phyloP scores from a whole-genome alignment of 352 stramenopile genomes.

The Phytophthora agathidicida region DNA sequence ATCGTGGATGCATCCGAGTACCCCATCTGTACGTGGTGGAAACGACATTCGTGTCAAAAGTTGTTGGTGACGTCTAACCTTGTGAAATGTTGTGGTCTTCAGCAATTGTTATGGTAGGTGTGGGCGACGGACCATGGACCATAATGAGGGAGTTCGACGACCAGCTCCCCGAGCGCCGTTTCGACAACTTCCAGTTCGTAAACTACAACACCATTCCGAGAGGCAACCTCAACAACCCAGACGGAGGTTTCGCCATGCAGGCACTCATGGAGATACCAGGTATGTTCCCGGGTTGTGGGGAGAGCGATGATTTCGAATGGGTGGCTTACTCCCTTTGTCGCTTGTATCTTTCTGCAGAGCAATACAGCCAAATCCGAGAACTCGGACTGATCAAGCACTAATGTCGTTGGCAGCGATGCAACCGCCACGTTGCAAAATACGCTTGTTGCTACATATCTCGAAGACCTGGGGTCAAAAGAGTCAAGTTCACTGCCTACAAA shows the following conservation, averaged over 20 bases:
- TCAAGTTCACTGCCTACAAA: too few species aligned
- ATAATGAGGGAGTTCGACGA: conserved; percentile 85
- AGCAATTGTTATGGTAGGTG: conserved; percentile 70
- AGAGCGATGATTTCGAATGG: conserved; percentile 46
- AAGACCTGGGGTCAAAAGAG: too few species aligned
- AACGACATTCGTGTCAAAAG: not conserved
- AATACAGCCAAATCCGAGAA: conserved; percentile 63
- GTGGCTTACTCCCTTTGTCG: conserved; percentile 34
- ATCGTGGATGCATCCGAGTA: conserved; percentile 78
- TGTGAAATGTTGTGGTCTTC: conserved; percentile 11
- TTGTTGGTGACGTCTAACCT: not conserved
- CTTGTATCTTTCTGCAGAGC: conserved; percentile 34
- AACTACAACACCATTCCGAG: conserved; percentile 70
- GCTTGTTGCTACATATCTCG: too few species aligned
- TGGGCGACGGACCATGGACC: conserved; percentile 80
- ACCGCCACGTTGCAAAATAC: too few species aligned
- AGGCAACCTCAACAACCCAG: conserved; percentile 41
- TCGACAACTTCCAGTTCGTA: conserved; percentile 89
- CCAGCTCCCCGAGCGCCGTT: conserved; percentile 59
- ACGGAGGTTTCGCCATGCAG: conserved; percentile 49
- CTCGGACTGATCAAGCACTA: conserved; percentile 50
- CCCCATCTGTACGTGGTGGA: conserved; percentile 67
- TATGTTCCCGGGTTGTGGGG: conserved; percentile 40
- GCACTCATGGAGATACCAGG: conserved; percentile 58
- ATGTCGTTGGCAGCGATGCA: not conserved